Base-by-base conservation (phyloP, 139 green algal species). In the Tetraselmis striata region DNA sequence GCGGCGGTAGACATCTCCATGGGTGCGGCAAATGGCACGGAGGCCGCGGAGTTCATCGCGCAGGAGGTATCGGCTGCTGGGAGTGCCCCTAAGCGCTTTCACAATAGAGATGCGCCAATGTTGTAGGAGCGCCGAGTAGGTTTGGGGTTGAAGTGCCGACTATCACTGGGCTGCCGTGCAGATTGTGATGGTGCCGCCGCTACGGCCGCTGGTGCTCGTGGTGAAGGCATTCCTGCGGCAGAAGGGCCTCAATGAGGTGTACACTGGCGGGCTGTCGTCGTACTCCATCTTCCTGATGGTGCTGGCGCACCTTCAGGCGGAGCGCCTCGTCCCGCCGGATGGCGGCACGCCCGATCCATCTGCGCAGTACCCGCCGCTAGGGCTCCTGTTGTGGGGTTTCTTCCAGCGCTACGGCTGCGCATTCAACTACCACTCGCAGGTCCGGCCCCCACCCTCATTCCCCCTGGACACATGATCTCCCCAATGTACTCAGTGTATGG, bases 261-360 rank as follows among this genome's bases (percentile, higher is more conserved):
- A 89, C 87, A 87, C 82, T 24, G 92, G 93, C 5, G 93, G 92
- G 28, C 81, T 97, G 29, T 89, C 82, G 30, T 90, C 79, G 79
- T 97, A 97, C 86, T 84, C 85, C n/a, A 31, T 95, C 0, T 80
- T 92, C 76, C 94, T 94, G 83, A 90, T 97, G 85, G 84, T 89
- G 2, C 80, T 94, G 1, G 89, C 91, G 28, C 90, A 96, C 83
- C 85, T 96, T 59, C 89, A 93, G 81, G 85, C 84, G 26, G 86
- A 91, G 75, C 86, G 88, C 58, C 28, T 79, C 27, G 29, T 28
- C 28, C 2, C 79, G n/a, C 1, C 18, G 45, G 11, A 67, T 18
- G 45, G 45, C 45, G 45, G 45, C 18, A n/a, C n/a, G n/a, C n/a
- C n/a, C n/a, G 45, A 67, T 18, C 45, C 45, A 5, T 18, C 45